These are phyloP conservation scores for Termitomyces heimii DNA, from an alignment of 768 basidiomycete species.

Conservation along the genomic window DNA sequence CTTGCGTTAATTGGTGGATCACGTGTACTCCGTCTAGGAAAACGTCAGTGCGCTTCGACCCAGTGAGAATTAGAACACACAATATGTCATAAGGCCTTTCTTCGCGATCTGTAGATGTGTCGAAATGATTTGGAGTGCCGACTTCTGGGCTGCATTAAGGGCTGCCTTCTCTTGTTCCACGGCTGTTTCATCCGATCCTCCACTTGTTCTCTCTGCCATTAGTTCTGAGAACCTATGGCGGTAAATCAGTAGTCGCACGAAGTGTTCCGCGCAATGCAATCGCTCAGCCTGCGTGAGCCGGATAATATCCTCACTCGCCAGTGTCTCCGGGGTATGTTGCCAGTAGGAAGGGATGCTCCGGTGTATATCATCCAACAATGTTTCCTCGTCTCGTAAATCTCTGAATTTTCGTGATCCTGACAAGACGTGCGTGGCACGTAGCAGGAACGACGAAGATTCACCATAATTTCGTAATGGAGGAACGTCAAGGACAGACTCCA, in stretches of 20 bases:
- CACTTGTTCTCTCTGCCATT: conserved; percentile 62
- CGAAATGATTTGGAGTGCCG: conserved; percentile 76
- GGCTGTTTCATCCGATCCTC: conserved; percentile 46
- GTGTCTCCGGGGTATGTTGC: conserved; percentile 74
- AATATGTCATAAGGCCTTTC: conserved; percentile 92
- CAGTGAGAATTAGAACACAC: conserved; percentile 39
- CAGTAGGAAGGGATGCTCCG: conserved; percentile 68
- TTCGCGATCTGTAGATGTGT: conserved; percentile 82
- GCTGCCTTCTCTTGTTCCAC: conserved; percentile 72
- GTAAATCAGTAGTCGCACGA: conserved; percentile 82
- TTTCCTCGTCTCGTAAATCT: conserved; percentile 75
- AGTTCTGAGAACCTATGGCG: conserved; percentile 80
- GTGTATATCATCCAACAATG: conserved; percentile 74
- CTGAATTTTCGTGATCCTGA: conserved; percentile 55
- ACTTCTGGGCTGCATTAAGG: conserved; percentile 67
- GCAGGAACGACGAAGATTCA: conserved; percentile 73
- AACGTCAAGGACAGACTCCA: conserved; percentile 84
- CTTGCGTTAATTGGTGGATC: conserved; percentile 92
- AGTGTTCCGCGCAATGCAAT: conserved; percentile 83
- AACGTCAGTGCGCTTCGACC: conserved; percentile 1
- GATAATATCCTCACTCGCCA: conserved; percentile 81
- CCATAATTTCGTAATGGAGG: conserved; percentile 59
- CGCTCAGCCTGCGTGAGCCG: conserved; percentile 86
- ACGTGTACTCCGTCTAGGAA: conserved; percentile 84
- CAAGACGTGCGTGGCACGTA: conserved; percentile 64